These are phyloP conservation scores for Xylaria cubensis DNA, from an alignment of 495 filamentous ascomycete species.

Conservation along the genomic window DNA sequence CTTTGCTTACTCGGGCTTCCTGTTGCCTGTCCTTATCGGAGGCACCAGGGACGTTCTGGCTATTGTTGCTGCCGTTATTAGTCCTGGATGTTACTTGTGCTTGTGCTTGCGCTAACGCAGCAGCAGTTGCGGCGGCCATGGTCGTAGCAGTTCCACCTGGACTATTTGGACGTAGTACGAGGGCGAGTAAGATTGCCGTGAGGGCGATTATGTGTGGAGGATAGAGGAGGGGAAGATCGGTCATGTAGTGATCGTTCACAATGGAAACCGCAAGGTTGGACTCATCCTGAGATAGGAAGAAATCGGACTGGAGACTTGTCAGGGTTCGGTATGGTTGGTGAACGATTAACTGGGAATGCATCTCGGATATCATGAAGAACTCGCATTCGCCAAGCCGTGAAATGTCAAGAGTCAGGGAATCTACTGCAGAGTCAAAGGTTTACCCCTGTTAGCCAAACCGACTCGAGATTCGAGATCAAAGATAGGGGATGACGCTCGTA, in stretches of 20 bases:
- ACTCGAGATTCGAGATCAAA: conserved; percentile 37
- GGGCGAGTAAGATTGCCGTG: conserved; percentile 84
- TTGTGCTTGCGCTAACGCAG: conserved; percentile 47
- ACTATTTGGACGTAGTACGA: conserved; percentile 71
- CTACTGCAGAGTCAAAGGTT: conserved; percentile 46
- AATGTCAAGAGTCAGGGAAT: conserved; percentile 81
- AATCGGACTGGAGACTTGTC: conserved; percentile 70
- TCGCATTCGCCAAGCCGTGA: conserved; percentile 94
- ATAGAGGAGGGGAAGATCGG: conserved; percentile 86
- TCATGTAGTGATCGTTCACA: conserved; percentile 96
- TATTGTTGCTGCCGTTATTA: conserved; percentile 33
- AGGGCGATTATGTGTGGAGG: conserved; percentile 90
- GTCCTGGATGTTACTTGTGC: conserved; percentile 27
- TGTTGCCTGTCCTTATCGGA: conserved; percentile 41
- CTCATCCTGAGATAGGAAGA: conserved; percentile 80
- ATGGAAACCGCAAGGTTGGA: conserved; percentile 78
- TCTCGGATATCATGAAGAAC: conserved; percentile 92
- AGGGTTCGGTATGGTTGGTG: conserved; percentile 97
- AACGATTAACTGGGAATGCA: conserved; percentile 92
- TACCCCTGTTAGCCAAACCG: conserved; percentile 7
- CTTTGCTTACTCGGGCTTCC: conserved; percentile 57
- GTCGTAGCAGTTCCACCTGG: conserved; percentile 40
- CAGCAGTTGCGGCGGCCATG: conserved; percentile 50
- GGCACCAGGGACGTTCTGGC: conserved; percentile 15
- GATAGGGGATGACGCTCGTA: conserved; percentile 43